phyloP scores from a whole-genome alignment of 2,329 filamentous ascomycete genomes.

The Fusarium nodosum region DNA sequence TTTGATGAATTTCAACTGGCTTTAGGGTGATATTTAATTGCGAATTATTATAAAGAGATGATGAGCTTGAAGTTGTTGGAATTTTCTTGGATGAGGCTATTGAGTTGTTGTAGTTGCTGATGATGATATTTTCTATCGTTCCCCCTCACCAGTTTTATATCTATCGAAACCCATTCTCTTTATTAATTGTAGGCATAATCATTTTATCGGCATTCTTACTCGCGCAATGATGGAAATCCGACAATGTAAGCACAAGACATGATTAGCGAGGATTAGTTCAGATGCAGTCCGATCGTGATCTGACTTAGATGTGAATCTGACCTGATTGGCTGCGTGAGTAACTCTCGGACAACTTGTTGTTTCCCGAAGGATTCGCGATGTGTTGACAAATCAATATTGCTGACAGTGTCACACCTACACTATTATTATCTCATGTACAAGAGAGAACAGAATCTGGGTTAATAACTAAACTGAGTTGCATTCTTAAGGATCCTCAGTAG shows the following conservation, averaged over 20 bases:
- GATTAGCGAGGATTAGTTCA: not conserved
- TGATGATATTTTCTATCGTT: not conserved
- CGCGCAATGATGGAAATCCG: constrained; percentile 27
- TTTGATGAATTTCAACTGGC: not conserved
- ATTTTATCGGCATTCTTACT: not conserved
- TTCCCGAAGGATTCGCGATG: constrained; percentile 2
- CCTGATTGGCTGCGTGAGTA: not conserved
- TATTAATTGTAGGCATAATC: not conserved
- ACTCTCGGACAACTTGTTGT: constrained; percentile 9
- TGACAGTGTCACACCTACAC: not conserved
- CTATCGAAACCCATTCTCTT: not conserved
- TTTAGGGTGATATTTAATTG: not conserved
- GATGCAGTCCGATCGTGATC: not conserved
- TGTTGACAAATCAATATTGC: not conserved
- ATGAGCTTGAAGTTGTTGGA: not conserved
- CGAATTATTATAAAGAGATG: not conserved
- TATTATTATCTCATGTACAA: not conserved
- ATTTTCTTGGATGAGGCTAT: not conserved
- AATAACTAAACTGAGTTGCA: too few relatives aligned
- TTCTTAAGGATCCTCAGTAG: too few relatives aligned
- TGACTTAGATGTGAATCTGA: not conserved
- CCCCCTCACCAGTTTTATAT: constrained; percentile 12
- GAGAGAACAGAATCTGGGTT: too few relatives aligned
- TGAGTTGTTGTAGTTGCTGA: not conserved
- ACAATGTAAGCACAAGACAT: not conserved